Base-by-base conservation (phyloP, 768 basidiomycete species). In the Rhizopogon rudus region DNA sequence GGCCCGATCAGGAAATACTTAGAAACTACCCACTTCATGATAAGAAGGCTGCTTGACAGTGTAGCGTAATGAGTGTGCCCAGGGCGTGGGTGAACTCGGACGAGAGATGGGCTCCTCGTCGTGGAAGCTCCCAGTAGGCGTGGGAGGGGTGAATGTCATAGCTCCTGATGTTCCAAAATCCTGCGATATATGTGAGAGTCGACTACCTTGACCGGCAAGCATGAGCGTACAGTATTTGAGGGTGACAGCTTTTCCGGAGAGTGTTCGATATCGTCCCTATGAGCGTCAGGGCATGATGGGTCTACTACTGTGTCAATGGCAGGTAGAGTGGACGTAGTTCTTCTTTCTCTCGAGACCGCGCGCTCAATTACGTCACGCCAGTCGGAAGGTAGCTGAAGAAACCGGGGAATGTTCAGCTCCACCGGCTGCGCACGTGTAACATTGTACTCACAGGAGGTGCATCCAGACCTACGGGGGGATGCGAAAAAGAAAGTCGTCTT, bases 361-460 rank as follows among this genome's bases (percentile, higher is more conserved):
- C 69, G 68, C 57, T 65, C 69, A 44, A 71, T 72, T 51, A 62
- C 51, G 57, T 71, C 62, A 20, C 72, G 72, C 69, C 69, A 71
- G 58, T 72, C 67, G n/a, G 71, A 57, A 10, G 69, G 69, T 16
- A 71, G 67, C 69, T 71, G 37, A 46, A 60, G 41, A 44, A 56
- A 25, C 13, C 17, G 14, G 41, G 4, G 40, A 60, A 40, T 14
- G 63, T 64, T 35, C 3, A n/a, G 9, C 33, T 53, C 44, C 28
- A 44, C 43, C 13, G 22, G 51, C 42, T 39, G 14, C 49, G 17
- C 17, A 53, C 40, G 13, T 51, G 52, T 42, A 57, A 35, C 35
- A 13, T 8, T 56, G 39, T 44, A 22, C 71, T 65, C 53, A 73
- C 70, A 44, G 70, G 70, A 46, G 70, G 70, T 43, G 63, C 62